Evolutionary conservation across 352 stramenopile species (phyloP).

Genomic region (Lagenidium sp.): DNA sequence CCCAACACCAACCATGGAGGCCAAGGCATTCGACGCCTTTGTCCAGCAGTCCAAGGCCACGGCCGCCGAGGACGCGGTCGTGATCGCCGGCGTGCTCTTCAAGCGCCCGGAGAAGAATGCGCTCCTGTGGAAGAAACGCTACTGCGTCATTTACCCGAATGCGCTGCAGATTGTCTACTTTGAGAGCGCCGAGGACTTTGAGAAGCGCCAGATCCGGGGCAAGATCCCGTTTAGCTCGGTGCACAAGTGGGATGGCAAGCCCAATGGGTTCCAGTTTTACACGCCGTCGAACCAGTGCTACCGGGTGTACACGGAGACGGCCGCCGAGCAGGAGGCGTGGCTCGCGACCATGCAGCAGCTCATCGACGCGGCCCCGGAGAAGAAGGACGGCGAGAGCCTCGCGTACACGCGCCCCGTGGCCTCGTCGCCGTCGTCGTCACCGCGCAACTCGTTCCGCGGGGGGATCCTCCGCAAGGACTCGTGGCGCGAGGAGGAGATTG

Average conservation of each 20-base stretch:
- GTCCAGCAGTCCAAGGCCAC: constrained; percentile 11
- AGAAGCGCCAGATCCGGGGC: constrained; percentile 61
- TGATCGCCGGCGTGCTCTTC: constrained; percentile 66
- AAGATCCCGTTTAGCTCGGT: constrained; percentile 79
- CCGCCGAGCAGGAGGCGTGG: constrained; percentile 60
- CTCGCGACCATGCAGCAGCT: constrained; percentile 54
- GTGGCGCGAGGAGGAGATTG: constrained; percentile 70
- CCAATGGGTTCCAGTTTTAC: constrained; percentile 84
- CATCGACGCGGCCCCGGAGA: constrained; percentile 60
- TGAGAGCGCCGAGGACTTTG: constrained; percentile 59
- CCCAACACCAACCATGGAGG: constrained; percentile 11
- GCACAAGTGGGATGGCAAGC: constrained; percentile 80
- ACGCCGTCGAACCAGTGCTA: constrained; percentile 79
- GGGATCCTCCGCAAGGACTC: constrained; percentile 57
- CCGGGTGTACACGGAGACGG: constrained; percentile 75
- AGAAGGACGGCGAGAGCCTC: constrained; percentile 48
- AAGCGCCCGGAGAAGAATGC: constrained; percentile 80
- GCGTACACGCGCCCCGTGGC: constrained; percentile 61
- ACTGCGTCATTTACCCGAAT: constrained; percentile 65
- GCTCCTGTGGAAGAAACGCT: constrained; percentile 84
- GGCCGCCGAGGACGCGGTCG: constrained; percentile 22
- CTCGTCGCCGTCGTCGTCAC: constrained; percentile 51
- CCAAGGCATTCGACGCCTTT: constrained; percentile 10
- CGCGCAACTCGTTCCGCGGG: constrained; percentile 29
- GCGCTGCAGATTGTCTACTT: constrained; percentile 80